Base-by-base conservation (phyloP, 768 basidiomycete species). In the Russula griseocarnosa region DNA sequence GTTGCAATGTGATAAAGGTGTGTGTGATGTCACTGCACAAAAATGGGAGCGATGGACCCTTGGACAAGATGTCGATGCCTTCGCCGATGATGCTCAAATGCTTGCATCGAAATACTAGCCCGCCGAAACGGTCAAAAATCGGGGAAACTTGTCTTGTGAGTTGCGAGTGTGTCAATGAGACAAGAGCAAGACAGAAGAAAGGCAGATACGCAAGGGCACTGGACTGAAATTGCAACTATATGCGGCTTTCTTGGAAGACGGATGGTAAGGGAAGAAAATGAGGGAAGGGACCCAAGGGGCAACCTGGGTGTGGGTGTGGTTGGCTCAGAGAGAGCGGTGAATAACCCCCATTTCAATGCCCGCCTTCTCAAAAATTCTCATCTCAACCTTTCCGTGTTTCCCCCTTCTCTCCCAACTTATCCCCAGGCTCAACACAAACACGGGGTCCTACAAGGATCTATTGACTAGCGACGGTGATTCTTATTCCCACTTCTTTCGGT, bases 81-180 rank as follows among this genome's bases (percentile, higher is more conserved):
- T 14, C n/a, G 36, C 30, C 54, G 26, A 42, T 20, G 20, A 42
- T 3, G 20, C 22, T 13, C 14, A 11, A 28, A 55, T 20, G 40
- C 3, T 20, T 44, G 53, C 11, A 11, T 30, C 26, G 20, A 32
- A 61, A 46, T 56, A 11, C 24, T 65, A 42, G 56, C 49, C n/a
- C 34, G 30, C 20, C 20, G 55, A 47, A 55, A 49, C 63, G 63
- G 63, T 32, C 44, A 64, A 64, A 64, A 64, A 54, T 60, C 38
- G 38, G 46, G 63, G 18, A 64, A 64, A 36, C 18, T 22, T 46
- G 46, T 18, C 38, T 54, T 34, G 34, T 63, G 24, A 53, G 52
- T 47, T 47, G 57, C 13, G 44, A 22, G 34, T 5, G 58, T 22
- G 51, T 30, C 24, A 28, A 49, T 24, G 52, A 59, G 51, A 59